phyloP scores from a whole-genome alignment of 768 basidiomycete genomes.

The Agaricus sinodeliciosus region DNA sequence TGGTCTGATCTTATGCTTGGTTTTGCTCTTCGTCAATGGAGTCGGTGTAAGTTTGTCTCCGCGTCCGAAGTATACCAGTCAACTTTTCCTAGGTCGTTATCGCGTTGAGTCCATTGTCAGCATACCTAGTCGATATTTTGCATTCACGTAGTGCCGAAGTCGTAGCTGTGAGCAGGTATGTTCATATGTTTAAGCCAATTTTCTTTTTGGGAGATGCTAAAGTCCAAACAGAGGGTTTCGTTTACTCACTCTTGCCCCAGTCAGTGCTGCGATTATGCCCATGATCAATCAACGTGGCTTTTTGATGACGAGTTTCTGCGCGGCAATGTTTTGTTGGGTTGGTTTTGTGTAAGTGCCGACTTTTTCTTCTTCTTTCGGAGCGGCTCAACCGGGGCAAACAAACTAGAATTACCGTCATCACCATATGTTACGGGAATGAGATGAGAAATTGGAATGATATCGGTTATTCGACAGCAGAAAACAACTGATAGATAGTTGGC shows the following conservation, averaged over 20 bases:
- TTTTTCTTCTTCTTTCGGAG: slow-evolving; percentile 7
- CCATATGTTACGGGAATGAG: slow-evolving; percentile 49
- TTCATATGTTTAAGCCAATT: neutral
- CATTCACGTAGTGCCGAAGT: slow-evolving; percentile 58
- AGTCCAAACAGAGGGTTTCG: slow-evolving; percentile 36
- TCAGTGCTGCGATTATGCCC: slow-evolving; percentile 43
- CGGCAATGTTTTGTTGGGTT: slow-evolving; percentile 38
- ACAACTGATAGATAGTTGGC: slow-evolving; percentile 19
- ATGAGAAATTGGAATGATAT: slow-evolving; percentile 53
- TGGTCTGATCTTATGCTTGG: slow-evolving; percentile 44
- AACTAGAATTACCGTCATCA: slow-evolving; percentile 34
- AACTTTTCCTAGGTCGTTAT: slow-evolving; percentile 40
- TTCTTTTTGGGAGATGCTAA: neutral
- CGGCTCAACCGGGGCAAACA: slow-evolving; percentile 23
- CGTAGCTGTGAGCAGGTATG: slow-evolving; percentile 50
- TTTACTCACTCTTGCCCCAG: slow-evolving; percentile 32
- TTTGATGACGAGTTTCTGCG: slow-evolving; percentile 35
- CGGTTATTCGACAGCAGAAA: slow-evolving; percentile 39
- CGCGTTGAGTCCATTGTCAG: slow-evolving; percentile 44
- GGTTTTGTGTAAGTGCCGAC: slow-evolving; percentile 43
- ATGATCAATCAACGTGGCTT: slow-evolving; percentile 48
- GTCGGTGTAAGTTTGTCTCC: slow-evolving; percentile 41
- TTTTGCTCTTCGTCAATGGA: slow-evolving; percentile 59
- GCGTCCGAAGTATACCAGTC: neutral
- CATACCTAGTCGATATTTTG: slow-evolving; percentile 57